Base-by-base conservation (phyloP, 768 basidiomycete species). In the Rossbeevera mucosa region DNA sequence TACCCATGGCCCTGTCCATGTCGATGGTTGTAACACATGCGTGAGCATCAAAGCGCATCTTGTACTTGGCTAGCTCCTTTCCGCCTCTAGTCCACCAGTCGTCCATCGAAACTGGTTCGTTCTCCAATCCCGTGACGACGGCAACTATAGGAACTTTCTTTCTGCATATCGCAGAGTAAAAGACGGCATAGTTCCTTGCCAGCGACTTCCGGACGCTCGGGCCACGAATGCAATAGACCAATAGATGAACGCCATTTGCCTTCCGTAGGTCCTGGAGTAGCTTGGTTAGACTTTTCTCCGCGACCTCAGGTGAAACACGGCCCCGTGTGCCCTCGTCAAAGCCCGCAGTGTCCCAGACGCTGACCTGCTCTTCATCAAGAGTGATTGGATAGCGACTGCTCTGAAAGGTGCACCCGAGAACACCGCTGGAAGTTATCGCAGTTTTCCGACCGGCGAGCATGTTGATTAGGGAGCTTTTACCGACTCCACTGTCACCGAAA, bases 381-480 rank as follows among this genome's bases (percentile, higher is more conserved):
- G 9, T 36, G 33, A 67, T 54, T 2, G 45, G 7, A 49, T 75
- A 67, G 1, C 41, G 50, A 9, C 44, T 54, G 46, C 55, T 66
- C 21, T 64, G 43, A 29, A 76, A 70, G 1, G 76, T 78, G 58
- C 69, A 73, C 4, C 75, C 71, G 0, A 53, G 50, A 7, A 59
- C 68, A 8, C 63, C 56, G 36, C 57, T 64, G 6, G 72, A 73
- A 4, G 66, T 66, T 5, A 51, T 26, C 0, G 74, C 75, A 1
- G 50, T 53, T 11, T 66, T 53, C 5, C 43, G 14, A 24, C 67
- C 69, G 25, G 59, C 59, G 18, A 77, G 55, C 70, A 77, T 67
- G 59, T 77, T 77, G 44, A 78, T 59, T 2, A 77, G 54, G 3
- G 72, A 73, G 52, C 76, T 77, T 57, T 78, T 77, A 12, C 72